A percentile compares a stretch with the other conserved stretches of the same genome.
These are phyloP conservation scores for Fusarium sublunatum DNA, from an alignment of 2,329 filamentous ascomycete genomes.

Conservation along the genomic window DNA sequence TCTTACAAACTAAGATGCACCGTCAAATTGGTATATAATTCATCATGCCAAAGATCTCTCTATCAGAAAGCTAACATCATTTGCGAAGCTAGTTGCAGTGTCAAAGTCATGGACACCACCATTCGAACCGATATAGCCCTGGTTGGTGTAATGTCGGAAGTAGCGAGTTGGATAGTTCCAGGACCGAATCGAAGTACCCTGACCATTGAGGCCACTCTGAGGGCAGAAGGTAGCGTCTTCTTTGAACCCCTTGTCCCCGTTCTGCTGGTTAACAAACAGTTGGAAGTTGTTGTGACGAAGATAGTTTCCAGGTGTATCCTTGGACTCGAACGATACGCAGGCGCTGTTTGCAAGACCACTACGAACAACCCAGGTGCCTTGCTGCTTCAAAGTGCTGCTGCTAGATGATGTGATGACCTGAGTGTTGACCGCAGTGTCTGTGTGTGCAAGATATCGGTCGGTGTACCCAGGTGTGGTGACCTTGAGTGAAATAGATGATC, in stretches of 20 bases:
- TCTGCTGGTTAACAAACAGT: neutral
- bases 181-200: conserved; percentile 16
- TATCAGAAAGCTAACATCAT: conserved; percentile 21
- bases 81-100: neutral
- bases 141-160: conserved; percentile 18
- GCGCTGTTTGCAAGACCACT: conserved; percentile 23
- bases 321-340: conserved; percentile 25
- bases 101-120: conserved; percentile 26
- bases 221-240: conserved; percentile 30
- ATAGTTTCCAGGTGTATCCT: conserved; percentile 20
- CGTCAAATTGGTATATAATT: too few relatives aligned
- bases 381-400: conserved; percentile 11
- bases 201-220: conserved; percentile 12
- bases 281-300: conserved; percentile 12
- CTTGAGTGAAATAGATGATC: conserved; percentile 23
- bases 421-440: conserved; percentile 15
- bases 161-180: conserved; percentile 31
- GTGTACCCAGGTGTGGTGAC: conserved; percentile 22
- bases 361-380: conserved; percentile 26
- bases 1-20: too few relatives aligned
- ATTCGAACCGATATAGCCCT: conserved; percentile 5
- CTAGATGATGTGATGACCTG: conserved; percentile 16
- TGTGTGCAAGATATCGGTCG: conserved; percentile 16
- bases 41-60: too few relatives aligned
- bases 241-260: conserved; percentile 16